A percentile compares a stretch with the other conserved stretches of the same genome.
These are phyloP conservation scores for Copromyces sp. DNA, from an alignment of 495 filamentous ascomycete genomes.

Conservation along the genomic window DNA sequence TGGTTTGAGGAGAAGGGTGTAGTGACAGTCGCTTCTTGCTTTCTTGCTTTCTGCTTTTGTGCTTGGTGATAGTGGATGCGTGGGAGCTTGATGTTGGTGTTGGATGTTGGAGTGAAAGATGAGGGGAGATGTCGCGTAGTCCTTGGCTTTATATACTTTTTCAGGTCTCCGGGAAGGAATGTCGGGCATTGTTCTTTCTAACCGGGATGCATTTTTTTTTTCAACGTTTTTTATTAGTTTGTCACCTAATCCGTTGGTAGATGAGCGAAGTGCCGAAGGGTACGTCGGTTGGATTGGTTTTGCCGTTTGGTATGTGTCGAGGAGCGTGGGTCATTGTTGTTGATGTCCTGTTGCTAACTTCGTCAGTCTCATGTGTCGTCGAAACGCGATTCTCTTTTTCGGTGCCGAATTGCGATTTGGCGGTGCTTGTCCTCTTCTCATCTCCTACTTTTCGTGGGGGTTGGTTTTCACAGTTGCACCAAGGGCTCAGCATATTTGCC, in stretches of 20 bases:
- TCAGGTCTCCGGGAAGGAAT: not conserved
- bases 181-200: not conserved
- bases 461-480: not conserved
- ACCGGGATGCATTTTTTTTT: not conserved
- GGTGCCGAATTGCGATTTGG: not conserved
- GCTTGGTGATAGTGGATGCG: not conserved
- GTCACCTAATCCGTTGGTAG: not conserved
- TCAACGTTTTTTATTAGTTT: not conserved
- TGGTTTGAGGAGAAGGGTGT: not conserved
- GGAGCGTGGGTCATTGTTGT: not conserved
- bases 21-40: not conserved
- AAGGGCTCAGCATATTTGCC: not conserved
- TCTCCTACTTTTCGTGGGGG: not conserved
- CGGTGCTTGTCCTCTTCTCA: not conserved
- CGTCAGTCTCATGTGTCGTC: not conserved
- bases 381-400: not conserved
- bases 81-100: not conserved
- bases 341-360: not conserved
- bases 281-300: not conserved
- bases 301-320: not conserved
- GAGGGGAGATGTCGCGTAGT: not conserved
- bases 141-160: not conserved
- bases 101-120: not conserved
- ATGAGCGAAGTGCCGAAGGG: not conserved
- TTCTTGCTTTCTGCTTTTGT: not conserved